phyloP scores from a whole-genome alignment of 495 filamentous ascomycete species.

The Penicillium egyptiacum region DNA sequence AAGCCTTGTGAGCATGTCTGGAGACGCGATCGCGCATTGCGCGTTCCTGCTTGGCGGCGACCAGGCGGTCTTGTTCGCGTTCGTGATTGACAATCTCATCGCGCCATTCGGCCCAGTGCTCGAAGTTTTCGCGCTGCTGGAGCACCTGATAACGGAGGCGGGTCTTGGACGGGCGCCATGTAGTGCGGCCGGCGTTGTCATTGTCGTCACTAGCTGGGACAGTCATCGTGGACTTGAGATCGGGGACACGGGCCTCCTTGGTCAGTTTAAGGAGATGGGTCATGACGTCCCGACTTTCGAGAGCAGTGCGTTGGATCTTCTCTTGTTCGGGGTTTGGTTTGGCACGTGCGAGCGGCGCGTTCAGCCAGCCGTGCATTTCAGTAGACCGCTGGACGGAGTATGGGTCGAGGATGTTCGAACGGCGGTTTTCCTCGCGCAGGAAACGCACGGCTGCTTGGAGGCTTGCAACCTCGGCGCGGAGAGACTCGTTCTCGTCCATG shows the following conservation, averaged over 20 bases:
- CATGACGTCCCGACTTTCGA: constrained; percentile 70
- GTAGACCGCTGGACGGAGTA: constrained; percentile 55
- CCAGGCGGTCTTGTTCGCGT: constrained; percentile 45
- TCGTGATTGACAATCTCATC: constrained; percentile 52
- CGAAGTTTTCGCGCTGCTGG: constrained; percentile 60
- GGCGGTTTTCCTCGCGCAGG: constrained; percentile 74
- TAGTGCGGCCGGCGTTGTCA: constrained; percentile 50
- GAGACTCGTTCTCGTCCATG: constrained; percentile 70
- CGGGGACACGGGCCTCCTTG: constrained; percentile 56
- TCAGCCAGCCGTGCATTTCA: constrained; percentile 57
- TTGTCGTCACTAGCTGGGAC: constrained; percentile 13
- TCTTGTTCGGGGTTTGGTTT: constrained; percentile 52
- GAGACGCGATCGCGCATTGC: constrained; percentile 28
- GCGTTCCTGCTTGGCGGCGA: constrained; percentile 38
- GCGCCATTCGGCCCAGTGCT: constrained; percentile 60
- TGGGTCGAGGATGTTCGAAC: constrained; percentile 61
- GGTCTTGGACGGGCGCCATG: constrained; percentile 60
- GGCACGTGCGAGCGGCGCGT: constrained; percentile 58
- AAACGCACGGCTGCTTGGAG: constrained; percentile 77
- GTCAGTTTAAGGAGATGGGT: constrained; percentile 69
- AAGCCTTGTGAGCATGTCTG: constrained; percentile 33
- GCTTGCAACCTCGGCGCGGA: constrained; percentile 66
- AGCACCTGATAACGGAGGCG: constrained; percentile 60
- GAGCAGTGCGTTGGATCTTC: constrained; percentile 56
- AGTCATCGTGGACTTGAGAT: constrained; percentile 48